Evolutionary conservation across 2,329 filamentous ascomycete genomes (phyloP).

Genomic region (Fusarium sp.): DNA sequence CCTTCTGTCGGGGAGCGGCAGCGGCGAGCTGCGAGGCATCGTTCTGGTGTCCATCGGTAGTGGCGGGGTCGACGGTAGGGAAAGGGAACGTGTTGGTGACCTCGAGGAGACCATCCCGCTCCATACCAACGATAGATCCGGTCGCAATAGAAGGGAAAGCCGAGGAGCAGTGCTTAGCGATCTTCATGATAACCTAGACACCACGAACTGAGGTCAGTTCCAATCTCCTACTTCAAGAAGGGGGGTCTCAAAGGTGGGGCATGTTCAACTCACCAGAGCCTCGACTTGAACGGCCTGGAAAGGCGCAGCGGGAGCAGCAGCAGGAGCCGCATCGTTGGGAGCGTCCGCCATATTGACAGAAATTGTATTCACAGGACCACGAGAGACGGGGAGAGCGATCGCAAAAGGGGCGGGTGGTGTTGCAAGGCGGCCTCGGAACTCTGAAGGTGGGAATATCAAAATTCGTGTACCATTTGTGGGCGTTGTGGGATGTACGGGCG

Average conservation of each 20-base stretch:
- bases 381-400: conserved; percentile 45
- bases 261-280: conserved; percentile 79
- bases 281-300: conserved; percentile 94
- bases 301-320: conserved; percentile 64
- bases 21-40: conserved; percentile 83
- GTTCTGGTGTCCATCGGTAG: conserved; percentile 81
- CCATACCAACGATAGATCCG: conserved; percentile 94
- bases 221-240: conserved; percentile 45
- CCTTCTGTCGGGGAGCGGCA: conserved; percentile 91
- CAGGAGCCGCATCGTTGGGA: conserved; percentile 66
- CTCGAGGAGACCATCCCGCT: conserved; percentile 84
- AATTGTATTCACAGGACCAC: conserved; percentile 46
- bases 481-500: conserved; percentile 60
- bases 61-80: conserved; percentile 82
- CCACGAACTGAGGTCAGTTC: conserved; percentile 38
- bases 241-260: conserved; percentile 55
- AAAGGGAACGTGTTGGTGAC: conserved; percentile 97
- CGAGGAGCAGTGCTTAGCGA: conserved; percentile 94
- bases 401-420: conserved; percentile 49
- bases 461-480: conserved; percentile 60
- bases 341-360: conserved; percentile 70
- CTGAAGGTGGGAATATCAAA: conserved; percentile 59
- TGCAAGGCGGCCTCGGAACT: conserved; percentile 48
- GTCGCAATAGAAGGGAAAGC: conserved; percentile 91
- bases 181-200: conserved; percentile 91